Evolutionary conservation across 2,329 filamentous ascomycete species (phyloP).

Genomic region (Fusarium papillatum): DNA sequence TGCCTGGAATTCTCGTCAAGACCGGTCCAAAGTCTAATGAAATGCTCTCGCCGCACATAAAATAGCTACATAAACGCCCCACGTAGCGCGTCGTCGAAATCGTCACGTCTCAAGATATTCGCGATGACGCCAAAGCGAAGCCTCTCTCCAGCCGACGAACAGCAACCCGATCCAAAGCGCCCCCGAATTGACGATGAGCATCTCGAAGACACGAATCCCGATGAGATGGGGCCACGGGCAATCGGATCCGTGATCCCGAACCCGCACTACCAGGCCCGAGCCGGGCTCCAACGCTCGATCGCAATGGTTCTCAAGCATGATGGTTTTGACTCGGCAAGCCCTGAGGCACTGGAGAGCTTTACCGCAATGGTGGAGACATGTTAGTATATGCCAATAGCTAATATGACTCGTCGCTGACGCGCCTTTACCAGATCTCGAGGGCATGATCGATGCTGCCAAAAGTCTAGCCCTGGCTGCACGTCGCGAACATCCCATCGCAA

Average conservation of each 20-base stretch:
- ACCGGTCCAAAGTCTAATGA: neutral
- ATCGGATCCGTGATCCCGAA: conserved; percentile 44
- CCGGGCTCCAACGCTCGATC: conserved; percentile 66
- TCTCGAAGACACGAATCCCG: conserved; percentile 1
- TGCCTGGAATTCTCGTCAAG: neutral
- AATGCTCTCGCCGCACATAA: conserved; percentile 4
- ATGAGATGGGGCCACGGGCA: conserved; percentile 33
- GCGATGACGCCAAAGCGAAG: conserved; percentile 55
- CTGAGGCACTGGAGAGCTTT: conserved; percentile 71
- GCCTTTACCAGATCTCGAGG: conserved; percentile 58
- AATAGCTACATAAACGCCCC: neutral
- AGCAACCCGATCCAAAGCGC: conserved; percentile 49
- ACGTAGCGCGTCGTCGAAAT: conserved; percentile 2
- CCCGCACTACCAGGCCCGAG: conserved; percentile 49
- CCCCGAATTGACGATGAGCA: conserved; percentile 26
- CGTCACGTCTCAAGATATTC: neutral
- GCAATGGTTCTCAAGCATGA: conserved; percentile 68
- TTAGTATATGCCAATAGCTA: conserved; percentile 49
- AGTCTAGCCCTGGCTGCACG: conserved; percentile 62
- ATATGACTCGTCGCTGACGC: conserved; percentile 13
- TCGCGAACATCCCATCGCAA: conserved; percentile 66
- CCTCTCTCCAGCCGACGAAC: conserved; percentile 46
- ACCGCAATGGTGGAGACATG: conserved; percentile 69
- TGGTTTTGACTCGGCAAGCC: conserved; percentile 68
- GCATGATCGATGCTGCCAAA: conserved; percentile 63